Conservation (phyloP, 2,329 filamentous ascomycete species). For the Fusarium secorum region DNA sequence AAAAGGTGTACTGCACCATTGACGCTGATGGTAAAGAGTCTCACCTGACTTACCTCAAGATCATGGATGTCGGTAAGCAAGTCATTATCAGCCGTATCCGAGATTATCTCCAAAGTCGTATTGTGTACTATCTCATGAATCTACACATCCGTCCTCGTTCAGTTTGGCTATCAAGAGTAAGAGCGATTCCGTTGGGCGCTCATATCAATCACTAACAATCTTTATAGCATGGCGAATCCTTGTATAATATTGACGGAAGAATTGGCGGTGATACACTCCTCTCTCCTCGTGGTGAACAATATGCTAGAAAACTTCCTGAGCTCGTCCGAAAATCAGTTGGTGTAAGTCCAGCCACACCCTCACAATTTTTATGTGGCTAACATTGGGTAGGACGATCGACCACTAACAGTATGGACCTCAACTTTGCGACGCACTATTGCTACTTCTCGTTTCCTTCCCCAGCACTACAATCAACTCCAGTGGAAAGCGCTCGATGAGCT, state of each 20-base stretch:
- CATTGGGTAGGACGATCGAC: constrained; percentile 61
- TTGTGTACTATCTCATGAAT: constrained; percentile 99
- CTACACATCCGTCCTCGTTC: constrained; percentile 95
- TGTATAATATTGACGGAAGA: constrained; percentile 87
- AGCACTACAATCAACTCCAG: constrained; percentile 89
- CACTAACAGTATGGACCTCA: constrained; percentile 69
- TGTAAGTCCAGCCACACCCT: constrained; percentile 58
- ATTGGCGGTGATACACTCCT: constrained; percentile 93
- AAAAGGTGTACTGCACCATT: constrained; percentile 94
- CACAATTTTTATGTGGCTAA: constrained; percentile 13
- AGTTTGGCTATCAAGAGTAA: constrained; percentile 92
- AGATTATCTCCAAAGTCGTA: constrained; percentile 93
- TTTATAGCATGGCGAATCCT: constrained; percentile 85
- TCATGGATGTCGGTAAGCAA: constrained; percentile 94
- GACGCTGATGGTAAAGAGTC: constrained; percentile 81
- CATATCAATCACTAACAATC: constrained; percentile 5
- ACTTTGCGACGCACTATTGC: constrained; percentile 84
- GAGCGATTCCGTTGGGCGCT: constrained; percentile 44
- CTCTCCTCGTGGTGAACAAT: constrained; percentile 85
- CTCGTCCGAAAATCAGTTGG: constrained; percentile 87
- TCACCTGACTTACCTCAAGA: constrained; percentile 92
- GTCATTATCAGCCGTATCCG: constrained; percentile 98
- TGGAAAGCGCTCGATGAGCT: constrained; percentile 99
- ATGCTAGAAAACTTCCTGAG: constrained; percentile 83
- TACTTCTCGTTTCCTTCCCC: constrained; percentile 82